Conservation (phyloP, 495 filamentous ascomycete species). For the Xylaria acuta region DNA sequence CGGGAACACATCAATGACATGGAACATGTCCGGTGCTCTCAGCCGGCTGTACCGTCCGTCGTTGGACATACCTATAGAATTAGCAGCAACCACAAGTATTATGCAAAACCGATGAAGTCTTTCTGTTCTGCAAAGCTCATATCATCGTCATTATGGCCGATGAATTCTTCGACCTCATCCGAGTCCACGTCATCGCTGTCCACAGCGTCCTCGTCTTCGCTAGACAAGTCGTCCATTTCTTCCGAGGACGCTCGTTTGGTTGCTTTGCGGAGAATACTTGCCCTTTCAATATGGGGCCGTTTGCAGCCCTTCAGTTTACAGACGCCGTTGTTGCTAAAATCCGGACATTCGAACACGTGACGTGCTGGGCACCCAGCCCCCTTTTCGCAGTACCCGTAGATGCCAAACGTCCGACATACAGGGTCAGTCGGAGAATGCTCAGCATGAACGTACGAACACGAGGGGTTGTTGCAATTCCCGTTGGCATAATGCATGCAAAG, state of each 20-base stretch:
- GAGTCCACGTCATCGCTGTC: slow-evolving; percentile 90
- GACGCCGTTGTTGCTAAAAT: slow-evolving; percentile 87
- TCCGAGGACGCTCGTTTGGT: slow-evolving; percentile 44
- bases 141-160: slow-evolving; percentile 52
- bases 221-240: slow-evolving; percentile 78
- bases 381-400: slow-evolving; percentile 88
- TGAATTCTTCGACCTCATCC: slow-evolving; percentile 79
- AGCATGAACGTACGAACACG: slow-evolving; percentile 90
- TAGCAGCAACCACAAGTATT: slow-evolving; percentile 27
- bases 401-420: slow-evolving; percentile 85
- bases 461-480: slow-evolving; percentile 85
- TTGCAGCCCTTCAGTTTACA: slow-evolving; percentile 86
- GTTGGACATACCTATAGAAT: slow-evolving; percentile 25
- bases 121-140: slow-evolving; percentile 50
- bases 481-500: slow-evolving; percentile 88
- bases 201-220: slow-evolving; percentile 81
- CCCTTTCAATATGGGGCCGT: slow-evolving; percentile 87
- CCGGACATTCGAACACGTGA: slow-evolving; percentile 89
- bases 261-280: slow-evolving; percentile 64
- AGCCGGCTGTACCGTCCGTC: not conserved
- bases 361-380: slow-evolving; percentile 79
- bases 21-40: not conserved
- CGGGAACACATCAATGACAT: not conserved
- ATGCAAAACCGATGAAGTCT: slow-evolving; percentile 56
- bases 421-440: slow-evolving; percentile 79